A percentile compares a stretch with the other conserved stretches of the same genome.
phyloP scores from a whole-genome alignment of 148 eudicot species.

The Fagopyrum tataricum region DNA sequence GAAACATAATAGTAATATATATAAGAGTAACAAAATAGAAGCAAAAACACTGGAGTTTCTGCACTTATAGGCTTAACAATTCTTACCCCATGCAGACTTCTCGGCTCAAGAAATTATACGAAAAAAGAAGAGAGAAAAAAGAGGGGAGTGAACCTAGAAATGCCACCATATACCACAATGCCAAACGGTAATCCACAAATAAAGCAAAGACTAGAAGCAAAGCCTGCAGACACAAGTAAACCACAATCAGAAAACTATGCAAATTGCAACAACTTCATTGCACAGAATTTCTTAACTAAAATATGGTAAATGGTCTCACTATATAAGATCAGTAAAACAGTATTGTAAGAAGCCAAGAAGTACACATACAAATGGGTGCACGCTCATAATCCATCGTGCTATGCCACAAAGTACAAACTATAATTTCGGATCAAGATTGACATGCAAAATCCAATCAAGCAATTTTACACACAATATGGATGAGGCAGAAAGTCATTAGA shows the following conservation, averaged over 20 bases:
- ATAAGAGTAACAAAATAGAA: not conserved
- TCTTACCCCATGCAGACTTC: not conserved
- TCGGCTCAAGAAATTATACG: not conserved
- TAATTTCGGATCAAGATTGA: not conserved
- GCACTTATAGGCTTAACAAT: not conserved
- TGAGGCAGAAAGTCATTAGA: not conserved
- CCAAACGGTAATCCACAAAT: slow-evolving; percentile 77
- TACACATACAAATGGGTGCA: not conserved
- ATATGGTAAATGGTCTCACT: not conserved
- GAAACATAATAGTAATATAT: not conserved
- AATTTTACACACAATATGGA: not conserved
- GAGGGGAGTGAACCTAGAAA: slow-evolving; percentile 58
- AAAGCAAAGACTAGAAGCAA: slow-evolving; percentile 74
- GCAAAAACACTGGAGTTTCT: not conserved
- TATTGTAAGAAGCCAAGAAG: not conserved
- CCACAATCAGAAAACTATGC: slow-evolving; percentile 24
- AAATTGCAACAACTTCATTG: not conserved
- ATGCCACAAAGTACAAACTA: not conserved
- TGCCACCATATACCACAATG: slow-evolving; percentile 69
- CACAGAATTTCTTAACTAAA: not conserved
- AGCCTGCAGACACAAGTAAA: slow-evolving; percentile 42
- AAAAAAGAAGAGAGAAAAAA: not conserved
- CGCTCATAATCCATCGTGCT: not conserved
- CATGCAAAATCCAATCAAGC: not conserved
- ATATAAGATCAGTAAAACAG: not conserved